These are phyloP conservation scores for Tolypocladium album DNA, from an alignment of 2,329 filamentous ascomycete genomes.

Conservation along the genomic window DNA sequence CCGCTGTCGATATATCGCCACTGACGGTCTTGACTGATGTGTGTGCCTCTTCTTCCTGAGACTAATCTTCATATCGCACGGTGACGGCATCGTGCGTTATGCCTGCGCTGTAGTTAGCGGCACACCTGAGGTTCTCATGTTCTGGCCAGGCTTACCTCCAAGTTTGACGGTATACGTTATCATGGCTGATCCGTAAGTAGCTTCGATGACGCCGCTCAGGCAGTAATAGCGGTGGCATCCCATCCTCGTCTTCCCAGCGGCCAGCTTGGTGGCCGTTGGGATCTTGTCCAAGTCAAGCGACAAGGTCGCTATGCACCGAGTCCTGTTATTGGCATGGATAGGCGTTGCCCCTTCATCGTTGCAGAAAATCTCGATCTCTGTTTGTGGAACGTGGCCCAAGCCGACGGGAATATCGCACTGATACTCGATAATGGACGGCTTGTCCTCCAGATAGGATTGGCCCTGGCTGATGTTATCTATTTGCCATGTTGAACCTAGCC, in stretches of 20 bases:
- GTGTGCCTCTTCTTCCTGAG: not conserved
- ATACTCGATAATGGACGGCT: conserved; percentile 23
- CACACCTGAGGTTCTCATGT: not conserved
- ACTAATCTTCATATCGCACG: conserved; percentile 19
- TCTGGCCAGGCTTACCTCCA: conserved; percentile 16
- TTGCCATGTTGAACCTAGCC: not conserved
- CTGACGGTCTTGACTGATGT: not conserved
- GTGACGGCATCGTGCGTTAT: conserved; percentile 25
- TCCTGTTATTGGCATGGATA: conserved; percentile 16
- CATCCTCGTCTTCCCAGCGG: conserved; percentile 20
- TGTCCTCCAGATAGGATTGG: conserved; percentile 25
- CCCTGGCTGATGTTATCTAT: conserved; percentile 13
- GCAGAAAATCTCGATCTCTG: conserved; percentile 26
- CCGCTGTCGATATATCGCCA: not conserved
- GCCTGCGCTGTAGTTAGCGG: conserved; percentile 10
- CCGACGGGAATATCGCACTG: conserved; percentile 26
- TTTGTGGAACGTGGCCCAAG: conserved; percentile 22
- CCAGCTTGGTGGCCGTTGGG: conserved; percentile 17
- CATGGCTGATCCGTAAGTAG: conserved; percentile 25
- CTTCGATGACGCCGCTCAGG: conserved; percentile 23
- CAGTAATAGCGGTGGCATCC: conserved; percentile 26
- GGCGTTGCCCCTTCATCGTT: conserved; percentile 20
- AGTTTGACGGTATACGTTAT: conserved; percentile 26
- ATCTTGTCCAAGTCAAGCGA: conserved; percentile 24
- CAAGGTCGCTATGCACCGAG: conserved; percentile 20